phyloP scores from a whole-genome alignment of 2,329 filamentous ascomycete species.

The Stemphylium beticola region DNA sequence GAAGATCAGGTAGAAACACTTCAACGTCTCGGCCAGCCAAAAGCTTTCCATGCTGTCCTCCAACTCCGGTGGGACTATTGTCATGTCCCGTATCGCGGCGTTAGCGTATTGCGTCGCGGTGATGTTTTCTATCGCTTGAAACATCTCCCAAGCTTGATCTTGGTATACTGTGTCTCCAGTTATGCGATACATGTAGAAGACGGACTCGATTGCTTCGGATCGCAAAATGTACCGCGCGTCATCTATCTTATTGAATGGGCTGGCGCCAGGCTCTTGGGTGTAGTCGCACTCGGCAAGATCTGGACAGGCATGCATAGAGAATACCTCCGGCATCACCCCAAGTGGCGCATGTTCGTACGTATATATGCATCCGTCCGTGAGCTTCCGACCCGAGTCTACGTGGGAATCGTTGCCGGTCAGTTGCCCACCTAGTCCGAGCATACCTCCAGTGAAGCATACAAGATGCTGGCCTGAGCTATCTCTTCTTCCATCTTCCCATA shows the following conservation, averaged over 20 bases:
- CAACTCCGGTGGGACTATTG: constrained; percentile 44
- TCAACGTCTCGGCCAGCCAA: constrained; percentile 57
- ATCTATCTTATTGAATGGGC: constrained; percentile 44
- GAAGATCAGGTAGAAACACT: constrained; percentile 58
- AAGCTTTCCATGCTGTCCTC: constrained; percentile 56
- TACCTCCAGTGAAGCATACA: constrained; percentile 66
- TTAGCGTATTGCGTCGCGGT: constrained; percentile 53
- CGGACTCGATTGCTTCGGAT: constrained; percentile 65
- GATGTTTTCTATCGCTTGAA: constrained; percentile 49
- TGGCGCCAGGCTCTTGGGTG: constrained; percentile 45
- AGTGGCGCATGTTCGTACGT: constrained; percentile 62
- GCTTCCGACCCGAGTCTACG: constrained; percentile 61
- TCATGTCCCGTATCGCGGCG: constrained; percentile 54
- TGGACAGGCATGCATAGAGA: constrained; percentile 47
- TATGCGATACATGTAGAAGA: constrained; percentile 66
- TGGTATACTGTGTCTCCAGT: constrained; percentile 59
- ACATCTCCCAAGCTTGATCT: constrained; percentile 58
- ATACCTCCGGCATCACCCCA: constrained; percentile 65
- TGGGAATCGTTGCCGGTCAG: constrained; percentile 61
- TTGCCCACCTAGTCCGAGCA: constrained; percentile 65
- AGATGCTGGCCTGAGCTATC: constrained; percentile 62
- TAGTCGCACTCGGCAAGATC: constrained; percentile 48
- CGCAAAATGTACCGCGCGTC: constrained; percentile 56
- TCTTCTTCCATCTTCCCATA: constrained; percentile 38
- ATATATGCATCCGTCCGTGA: constrained; percentile 67